These are phyloP conservation scores for Cystobasidium ongulense DNA, from an alignment of 768 basidiomycete species.

Conservation along the genomic window DNA sequence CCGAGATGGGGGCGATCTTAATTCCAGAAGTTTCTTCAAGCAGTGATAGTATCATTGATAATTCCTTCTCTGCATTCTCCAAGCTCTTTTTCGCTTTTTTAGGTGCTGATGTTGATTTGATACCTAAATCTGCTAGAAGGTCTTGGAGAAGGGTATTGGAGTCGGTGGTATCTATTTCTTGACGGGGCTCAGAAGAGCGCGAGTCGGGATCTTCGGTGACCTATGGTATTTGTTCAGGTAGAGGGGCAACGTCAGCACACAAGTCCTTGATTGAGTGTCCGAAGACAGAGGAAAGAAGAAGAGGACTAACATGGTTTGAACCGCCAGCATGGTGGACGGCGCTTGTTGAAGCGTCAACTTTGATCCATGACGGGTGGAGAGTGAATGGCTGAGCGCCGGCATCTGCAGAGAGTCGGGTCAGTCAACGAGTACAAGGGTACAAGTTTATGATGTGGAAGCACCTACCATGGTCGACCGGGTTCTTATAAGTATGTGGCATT, in stretches of 20 bases:
- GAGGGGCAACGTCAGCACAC: too few relatives aligned
- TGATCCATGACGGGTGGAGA: slow-evolving; percentile 21
- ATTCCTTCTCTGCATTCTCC: neutral
- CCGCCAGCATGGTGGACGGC: slow-evolving; percentile 2
- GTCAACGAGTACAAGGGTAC: neutral
- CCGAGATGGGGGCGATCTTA: slow-evolving; percentile 19
- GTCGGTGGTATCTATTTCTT: neutral
- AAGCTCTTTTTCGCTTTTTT: neutral
- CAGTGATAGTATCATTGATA: neutral
- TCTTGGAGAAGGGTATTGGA: neutral
- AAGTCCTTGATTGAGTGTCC: too few relatives aligned
- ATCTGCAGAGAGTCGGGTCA: neutral
- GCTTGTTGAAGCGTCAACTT: neutral
- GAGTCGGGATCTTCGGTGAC: slow-evolving; percentile 27
- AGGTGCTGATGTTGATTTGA: neutral
- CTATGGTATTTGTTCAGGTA: neutral
- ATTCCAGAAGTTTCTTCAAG: slow-evolving; percentile 5
- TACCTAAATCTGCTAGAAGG: slow-evolving; percentile 1
- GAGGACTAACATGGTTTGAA: neutral
- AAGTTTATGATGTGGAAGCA: neutral
- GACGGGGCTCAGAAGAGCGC: slow-evolving; percentile 8
- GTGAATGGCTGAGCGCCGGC: slow-evolving; percentile 17
- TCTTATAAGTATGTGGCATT: slow-evolving; percentile 20
- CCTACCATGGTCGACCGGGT: slow-evolving; percentile 8
- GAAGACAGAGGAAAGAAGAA: neutral